Conservation (phyloP, 169 alveolate genomes). For the Miamiensis avidus region DNA sequence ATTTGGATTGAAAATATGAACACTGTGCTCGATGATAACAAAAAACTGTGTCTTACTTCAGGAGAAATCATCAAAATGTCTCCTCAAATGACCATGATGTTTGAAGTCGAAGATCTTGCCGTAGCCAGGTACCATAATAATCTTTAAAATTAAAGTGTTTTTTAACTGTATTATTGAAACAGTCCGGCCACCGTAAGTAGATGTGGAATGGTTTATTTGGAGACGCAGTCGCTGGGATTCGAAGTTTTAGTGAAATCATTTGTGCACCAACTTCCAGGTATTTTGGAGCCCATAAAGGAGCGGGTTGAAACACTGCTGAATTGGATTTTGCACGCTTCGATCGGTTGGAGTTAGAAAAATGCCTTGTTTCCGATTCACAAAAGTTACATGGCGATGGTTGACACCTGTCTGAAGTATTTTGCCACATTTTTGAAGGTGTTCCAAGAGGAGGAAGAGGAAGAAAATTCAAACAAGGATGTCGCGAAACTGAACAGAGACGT, state of each 20-base stretch:
- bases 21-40: slow-evolving; percentile 73
- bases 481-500: slow-evolving; percentile 44
- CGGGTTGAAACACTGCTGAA: not conserved
- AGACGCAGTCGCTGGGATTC: slow-evolving; percentile 85
- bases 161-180: too few relatives aligned
- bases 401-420: slow-evolving; percentile 16
- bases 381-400: slow-evolving; percentile 16
- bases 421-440: not conserved
- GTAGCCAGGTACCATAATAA: too few relatives aligned
- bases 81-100: slow-evolving; percentile 62
- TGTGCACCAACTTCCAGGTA: not conserved
- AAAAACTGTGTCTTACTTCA: slow-evolving; percentile 63
- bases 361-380: slow-evolving; percentile 17
- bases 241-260: slow-evolving; percentile 51
- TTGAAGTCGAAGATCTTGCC: slow-evolving; percentile 65
- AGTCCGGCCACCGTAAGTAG: slow-evolving; percentile 77
- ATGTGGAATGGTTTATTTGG: slow-evolving; percentile 86
- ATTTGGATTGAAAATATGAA: slow-evolving; percentile 77
- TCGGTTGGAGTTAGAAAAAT: slow-evolving; percentile 3
- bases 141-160: too few relatives aligned
- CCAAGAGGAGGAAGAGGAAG: slow-evolving; percentile 22
- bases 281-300: slow-evolving; percentile 17
- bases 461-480: too few relatives aligned
- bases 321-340: slow-evolving; percentile 13
- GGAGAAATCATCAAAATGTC: slow-evolving; percentile 63